Evolutionary conservation across 1,139 yeast genomes (phyloP).

Genomic region (Pneumocystis wakefieldiae): DNA sequence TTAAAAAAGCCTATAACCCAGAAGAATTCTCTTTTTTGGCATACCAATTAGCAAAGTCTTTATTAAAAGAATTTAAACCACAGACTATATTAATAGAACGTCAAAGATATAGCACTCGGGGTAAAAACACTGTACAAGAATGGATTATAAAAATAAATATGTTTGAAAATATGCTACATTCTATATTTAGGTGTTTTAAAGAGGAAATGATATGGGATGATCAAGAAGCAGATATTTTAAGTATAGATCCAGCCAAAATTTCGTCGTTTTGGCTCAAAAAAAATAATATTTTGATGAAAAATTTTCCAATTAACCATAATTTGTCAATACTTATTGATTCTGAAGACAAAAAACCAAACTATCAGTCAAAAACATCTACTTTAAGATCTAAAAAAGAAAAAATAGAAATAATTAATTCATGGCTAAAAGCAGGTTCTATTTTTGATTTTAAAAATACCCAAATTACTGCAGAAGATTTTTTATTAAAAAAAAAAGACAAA

Average conservation of each 20-base stretch:
- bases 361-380: not conserved
- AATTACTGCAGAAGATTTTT: not conserved
- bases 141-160: slow-evolving; percentile 5
- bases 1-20: not conserved
- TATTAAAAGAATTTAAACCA: not conserved
- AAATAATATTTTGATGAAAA: not conserved
- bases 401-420: not conserved
- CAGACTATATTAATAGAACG: slow-evolving; percentile 4
- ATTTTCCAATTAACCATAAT: not conserved
- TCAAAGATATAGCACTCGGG: slow-evolving; percentile 5
- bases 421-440: not conserved
- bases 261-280: not conserved
- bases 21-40: not conserved
- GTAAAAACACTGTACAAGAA: slow-evolving; percentile 2
- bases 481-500: not conserved
- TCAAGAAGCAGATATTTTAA: not conserved
- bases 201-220: not conserved
- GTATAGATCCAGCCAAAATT: not conserved
- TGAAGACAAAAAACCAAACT: not conserved
- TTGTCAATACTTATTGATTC: not conserved
- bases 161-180: slow-evolving; percentile 5
- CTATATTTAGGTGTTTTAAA: slow-evolving; percentile 1
- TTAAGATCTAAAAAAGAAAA: not conserved
- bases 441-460: not conserved
- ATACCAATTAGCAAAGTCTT: not conserved